These are phyloP conservation scores for Neospermospora avenae DNA, from an alignment of 2,329 filamentous ascomycete species.

Conservation along the genomic window DNA sequence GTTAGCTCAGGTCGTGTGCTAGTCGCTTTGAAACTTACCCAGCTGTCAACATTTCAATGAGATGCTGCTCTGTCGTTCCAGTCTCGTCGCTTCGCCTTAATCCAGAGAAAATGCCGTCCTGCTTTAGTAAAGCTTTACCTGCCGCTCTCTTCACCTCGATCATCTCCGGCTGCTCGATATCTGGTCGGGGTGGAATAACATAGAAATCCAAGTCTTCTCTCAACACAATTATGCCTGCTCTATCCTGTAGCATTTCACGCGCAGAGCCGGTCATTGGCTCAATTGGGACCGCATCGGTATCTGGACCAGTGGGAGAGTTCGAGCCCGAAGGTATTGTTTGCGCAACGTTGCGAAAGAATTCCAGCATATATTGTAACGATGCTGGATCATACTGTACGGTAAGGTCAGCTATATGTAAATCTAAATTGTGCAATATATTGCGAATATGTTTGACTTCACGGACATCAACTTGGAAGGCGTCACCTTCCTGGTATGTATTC, in stretches of 20 bases:
- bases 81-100: slow-evolving; percentile 92
- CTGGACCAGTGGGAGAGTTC: slow-evolving; percentile 62
- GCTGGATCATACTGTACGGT: slow-evolving; percentile 82
- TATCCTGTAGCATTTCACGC: slow-evolving; percentile 76
- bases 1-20: slow-evolving; percentile 13
- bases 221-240: slow-evolving; percentile 94
- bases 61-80: slow-evolving; percentile 93
- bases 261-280: slow-evolving; percentile 70
- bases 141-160: slow-evolving; percentile 93
- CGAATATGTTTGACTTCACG: slow-evolving; percentile 45
- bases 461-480: slow-evolving; percentile 97
- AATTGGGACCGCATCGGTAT: slow-evolving; percentile 62
- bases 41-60: slow-evolving; percentile 98
- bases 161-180: slow-evolving; percentile 88
- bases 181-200: slow-evolving; percentile 79
- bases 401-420: slow-evolving; percentile 43
- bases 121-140: slow-evolving; percentile 77
- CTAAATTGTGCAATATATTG: slow-evolving; percentile 37
- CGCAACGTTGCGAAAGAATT: slow-evolving; percentile 94
- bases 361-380: slow-evolving; percentile 97
- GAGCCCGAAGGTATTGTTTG: slow-evolving; percentile 85
- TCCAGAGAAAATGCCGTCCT: slow-evolving; percentile 94
- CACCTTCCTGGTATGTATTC: slow-evolving; percentile 87
- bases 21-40: slow-evolving; percentile 61
- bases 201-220: slow-evolving; percentile 98